phyloP scores from a whole-genome alignment of 176 grass and related monocot genomes.

The Areca catechu region DNA sequence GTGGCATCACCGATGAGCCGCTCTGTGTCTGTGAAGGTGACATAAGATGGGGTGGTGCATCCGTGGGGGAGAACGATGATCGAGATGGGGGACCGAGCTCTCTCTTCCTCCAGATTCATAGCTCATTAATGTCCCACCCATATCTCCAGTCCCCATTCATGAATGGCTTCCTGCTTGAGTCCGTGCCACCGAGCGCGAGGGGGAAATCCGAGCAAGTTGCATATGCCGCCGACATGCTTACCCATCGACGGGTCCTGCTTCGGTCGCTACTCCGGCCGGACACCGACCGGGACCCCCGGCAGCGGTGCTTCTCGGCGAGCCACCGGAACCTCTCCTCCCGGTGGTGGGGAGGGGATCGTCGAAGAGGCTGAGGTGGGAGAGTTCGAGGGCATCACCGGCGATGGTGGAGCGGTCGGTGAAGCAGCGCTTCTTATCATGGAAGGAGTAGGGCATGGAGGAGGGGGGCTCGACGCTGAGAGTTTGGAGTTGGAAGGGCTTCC shows the following conservation, averaged over 20 bases:
- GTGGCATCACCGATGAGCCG: too few relatives aligned
- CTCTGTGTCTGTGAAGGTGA: too few relatives aligned
- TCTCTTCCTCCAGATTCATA: slow-evolving; percentile 27
- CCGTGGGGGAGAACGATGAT: too few relatives aligned
- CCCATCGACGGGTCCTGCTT: slow-evolving; percentile 26
- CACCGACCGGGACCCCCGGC: too few relatives aligned
- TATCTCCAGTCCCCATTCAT: slow-evolving; percentile 24
- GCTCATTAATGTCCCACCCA: slow-evolving; percentile 62
- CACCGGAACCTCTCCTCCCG: too few relatives aligned
- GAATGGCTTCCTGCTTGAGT: slow-evolving; percentile 65
- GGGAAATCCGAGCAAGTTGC: slow-evolving; percentile 80
- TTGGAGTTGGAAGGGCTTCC: slow-evolving; percentile 25
- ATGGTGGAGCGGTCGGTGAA: slow-evolving; percentile 52
- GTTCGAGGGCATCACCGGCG: slow-evolving; percentile 21
- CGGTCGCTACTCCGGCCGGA: slow-evolving; percentile 66
- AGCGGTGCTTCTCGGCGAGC: too few relatives aligned
- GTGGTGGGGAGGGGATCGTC: too few relatives aligned
- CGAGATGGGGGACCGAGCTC: too few relatives aligned
- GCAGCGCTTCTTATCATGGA: slow-evolving; percentile 60
- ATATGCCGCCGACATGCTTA: slow-evolving; percentile 16
- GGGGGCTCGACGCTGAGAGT: slow-evolving; percentile 3
- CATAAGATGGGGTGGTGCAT: too few relatives aligned
- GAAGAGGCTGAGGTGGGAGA: slow-evolving; percentile 46
- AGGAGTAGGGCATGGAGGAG: too few relatives aligned
- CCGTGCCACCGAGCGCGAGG: too few relatives aligned